Conservation (phyloP, 148 eudicot genomes). For the Amaranthus hypochondriacus region DNA sequence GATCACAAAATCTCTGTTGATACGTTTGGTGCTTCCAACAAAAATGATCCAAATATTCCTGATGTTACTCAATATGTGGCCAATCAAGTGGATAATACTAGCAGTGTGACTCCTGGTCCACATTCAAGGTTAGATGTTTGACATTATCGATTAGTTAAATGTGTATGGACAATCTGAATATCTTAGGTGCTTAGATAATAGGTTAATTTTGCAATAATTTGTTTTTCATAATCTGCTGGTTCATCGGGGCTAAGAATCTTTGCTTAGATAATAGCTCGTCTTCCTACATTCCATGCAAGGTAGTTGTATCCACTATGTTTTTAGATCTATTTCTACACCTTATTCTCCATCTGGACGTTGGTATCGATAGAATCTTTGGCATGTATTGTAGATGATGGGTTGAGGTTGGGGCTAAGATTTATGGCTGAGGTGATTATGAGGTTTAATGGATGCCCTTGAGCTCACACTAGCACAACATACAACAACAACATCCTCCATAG, state of each 20-base stretch:
- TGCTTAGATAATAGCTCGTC: constrained; percentile 29
- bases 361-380: no score
- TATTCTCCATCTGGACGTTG: no score
- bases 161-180: constrained; percentile 10
- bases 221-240: constrained; percentile 49
- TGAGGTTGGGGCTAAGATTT: no score
- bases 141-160: constrained; percentile 32
- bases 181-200: not conserved
- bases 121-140: constrained; percentile 40
- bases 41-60: constrained; percentile 19
- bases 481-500: no score
- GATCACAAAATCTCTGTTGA: constrained; percentile 19
- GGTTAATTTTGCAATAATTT: not conserved
- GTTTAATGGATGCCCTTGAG: no score
- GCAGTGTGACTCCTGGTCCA: constrained; percentile 24
- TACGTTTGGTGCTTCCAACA: constrained; percentile 25
- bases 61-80: constrained; percentile 20
- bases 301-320: constrained; percentile 22
- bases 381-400: no score
- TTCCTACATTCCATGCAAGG: constrained; percentile 97
- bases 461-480: no score
- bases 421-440: no score
- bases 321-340: not conserved
- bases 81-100: constrained; percentile 25
- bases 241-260: constrained; percentile 54